phyloP scores from a whole-genome alignment of 306 rosid species.

The Arachis stenosperma region DNA sequence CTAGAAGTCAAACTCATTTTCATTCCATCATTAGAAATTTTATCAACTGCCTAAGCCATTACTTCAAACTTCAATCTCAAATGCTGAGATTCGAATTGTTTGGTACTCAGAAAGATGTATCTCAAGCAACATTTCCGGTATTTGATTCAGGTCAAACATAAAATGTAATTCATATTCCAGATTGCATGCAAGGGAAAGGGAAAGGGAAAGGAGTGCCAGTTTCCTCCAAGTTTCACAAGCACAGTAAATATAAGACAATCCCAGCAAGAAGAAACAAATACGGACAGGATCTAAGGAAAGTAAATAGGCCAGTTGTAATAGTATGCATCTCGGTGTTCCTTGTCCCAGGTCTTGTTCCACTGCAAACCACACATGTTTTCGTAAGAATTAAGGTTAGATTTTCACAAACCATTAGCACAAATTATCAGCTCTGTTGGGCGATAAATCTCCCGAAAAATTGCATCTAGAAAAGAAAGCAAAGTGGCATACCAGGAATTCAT shows the following conservation, averaged over 20 bases:
- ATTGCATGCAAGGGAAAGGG: conserved; percentile 13
- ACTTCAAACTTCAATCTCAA: neutral
- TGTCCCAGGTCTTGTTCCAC: conserved; percentile 88
- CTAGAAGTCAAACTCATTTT: no score
- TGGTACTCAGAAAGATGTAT: neutral
- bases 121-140: neutral
- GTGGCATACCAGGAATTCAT: conserved; percentile 61
- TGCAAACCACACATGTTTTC: conserved; percentile 52
- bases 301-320: conserved; percentile 76
- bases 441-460: conserved; percentile 12
- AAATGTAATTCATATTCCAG: neutral
- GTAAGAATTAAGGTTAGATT: neutral
- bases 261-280: conserved; percentile 6
- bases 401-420: conserved; percentile 28
- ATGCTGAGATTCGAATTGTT: neutral
- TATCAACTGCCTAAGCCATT: no score
- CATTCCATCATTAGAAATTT: neutral
- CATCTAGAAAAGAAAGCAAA: conserved; percentile 1
- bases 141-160: neutral
- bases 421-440: neutral
- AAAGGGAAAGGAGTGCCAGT: conserved; percentile 25
- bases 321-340: conserved; percentile 62
- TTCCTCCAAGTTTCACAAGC: conserved; percentile 35
- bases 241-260: conserved; percentile 27
- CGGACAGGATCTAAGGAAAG: conserved; percentile 59